phyloP scores from a whole-genome alignment of 495 filamentous ascomycete species.

The Podospora fimiseda region DNA sequence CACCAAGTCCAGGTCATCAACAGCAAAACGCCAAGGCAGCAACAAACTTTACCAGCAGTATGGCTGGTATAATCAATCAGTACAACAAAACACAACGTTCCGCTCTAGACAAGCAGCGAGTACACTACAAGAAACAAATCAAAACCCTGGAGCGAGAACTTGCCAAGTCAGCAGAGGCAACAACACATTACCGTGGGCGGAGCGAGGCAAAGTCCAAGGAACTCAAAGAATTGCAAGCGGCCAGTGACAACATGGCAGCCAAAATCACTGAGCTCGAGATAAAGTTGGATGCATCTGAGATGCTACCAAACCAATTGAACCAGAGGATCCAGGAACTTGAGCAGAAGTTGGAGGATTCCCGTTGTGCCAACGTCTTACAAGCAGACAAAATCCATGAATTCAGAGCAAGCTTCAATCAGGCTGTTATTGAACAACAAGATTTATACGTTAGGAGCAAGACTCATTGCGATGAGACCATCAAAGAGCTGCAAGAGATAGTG shows the following conservation, averaged over 20 bases:
- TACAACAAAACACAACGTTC: conserved; percentile 16
- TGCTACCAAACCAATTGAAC: conserved; percentile 8
- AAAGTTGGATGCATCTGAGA: conserved; percentile 16
- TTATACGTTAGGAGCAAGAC: conserved; percentile 27
- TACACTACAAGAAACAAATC: conserved; percentile 18
- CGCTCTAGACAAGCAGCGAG: conserved; percentile 13
- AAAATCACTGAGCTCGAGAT: conserved; percentile 19
- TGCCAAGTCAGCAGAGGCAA: neutral
- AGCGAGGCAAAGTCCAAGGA: conserved; percentile 12
- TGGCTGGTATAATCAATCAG: conserved; percentile 22
- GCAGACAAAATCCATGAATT: conserved; percentile 27
- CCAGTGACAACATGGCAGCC: conserved; percentile 16
- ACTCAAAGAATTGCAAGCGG: conserved; percentile 19
- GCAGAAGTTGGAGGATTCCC: conserved; percentile 16
- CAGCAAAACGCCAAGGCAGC: conserved; percentile 10
- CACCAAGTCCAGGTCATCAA: conserved; percentile 10
- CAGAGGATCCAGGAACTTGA: conserved; percentile 18
- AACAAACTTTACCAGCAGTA: conserved; percentile 18
- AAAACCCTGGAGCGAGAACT: conserved; percentile 14
- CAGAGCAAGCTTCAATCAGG: conserved; percentile 28
- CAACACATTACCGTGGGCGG: neutral
- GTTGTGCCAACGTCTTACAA: conserved; percentile 14
- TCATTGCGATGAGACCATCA: conserved; percentile 21
- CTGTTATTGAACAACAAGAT: conserved; percentile 35
- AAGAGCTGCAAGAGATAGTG: conserved; percentile 20